A percentile compares a stretch with the other conserved stretches of the same genome.
Evolutionary conservation across 345 rosid species (phyloP).

Genomic region (Hibiscus syriacus): DNA sequence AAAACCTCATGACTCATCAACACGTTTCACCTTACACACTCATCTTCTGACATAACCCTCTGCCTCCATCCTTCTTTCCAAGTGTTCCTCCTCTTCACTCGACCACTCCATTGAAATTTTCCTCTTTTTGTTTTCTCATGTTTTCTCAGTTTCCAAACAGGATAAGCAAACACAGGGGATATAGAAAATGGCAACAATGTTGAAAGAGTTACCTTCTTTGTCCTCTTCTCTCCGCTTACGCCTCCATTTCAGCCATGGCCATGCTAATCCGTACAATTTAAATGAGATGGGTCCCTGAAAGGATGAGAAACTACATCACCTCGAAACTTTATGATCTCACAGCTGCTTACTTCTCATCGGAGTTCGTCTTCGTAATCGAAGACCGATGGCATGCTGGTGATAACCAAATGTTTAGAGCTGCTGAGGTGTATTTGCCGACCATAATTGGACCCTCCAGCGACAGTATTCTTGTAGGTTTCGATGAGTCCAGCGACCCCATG

Average conservation of each 20-base stretch:
- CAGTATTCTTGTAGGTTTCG: constrained; percentile 20
- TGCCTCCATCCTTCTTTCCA: not conserved
- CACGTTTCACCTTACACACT: not conserved
- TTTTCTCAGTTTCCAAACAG: not conserved
- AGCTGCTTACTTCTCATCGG: constrained; percentile 13
- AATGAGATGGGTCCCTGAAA: constrained; percentile 27
- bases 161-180: too few relatives aligned
- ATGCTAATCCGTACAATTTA: constrained; percentile 26
- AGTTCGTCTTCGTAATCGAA: constrained; percentile 27
- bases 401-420: constrained; percentile 24
- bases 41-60: too few relatives aligned
- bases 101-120: not conserved
- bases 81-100: not conserved
- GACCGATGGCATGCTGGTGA: constrained; percentile 29
- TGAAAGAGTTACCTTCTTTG: constrained; percentile 18
- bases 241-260: constrained; percentile 21
- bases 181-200: constrained; percentile 16
- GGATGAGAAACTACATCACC: constrained; percentile 8
- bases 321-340: not conserved
- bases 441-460: constrained; percentile 11
- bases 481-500: constrained; percentile 21
- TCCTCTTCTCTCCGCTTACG: constrained; percentile 26
- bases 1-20: too few relatives aligned
- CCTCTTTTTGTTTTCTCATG: too few relatives aligned
- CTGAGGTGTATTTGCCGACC: constrained; percentile 26